Evolutionary conservation across 257 asterid species (phyloP).

Genomic region (Scutellaria galericulata): DNA sequence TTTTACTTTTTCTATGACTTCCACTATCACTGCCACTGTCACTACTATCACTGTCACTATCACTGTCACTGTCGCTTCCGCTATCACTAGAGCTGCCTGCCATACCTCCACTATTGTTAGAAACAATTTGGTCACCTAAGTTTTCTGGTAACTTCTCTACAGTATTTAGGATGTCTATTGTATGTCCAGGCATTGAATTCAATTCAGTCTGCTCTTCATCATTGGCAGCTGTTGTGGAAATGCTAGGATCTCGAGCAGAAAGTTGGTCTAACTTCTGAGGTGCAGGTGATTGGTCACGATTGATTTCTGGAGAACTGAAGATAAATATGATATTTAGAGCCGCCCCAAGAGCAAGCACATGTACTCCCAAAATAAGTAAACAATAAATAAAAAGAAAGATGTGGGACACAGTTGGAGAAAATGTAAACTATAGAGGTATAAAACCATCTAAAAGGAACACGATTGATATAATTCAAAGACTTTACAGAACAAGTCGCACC

Average conservation of each 20-base stretch:
- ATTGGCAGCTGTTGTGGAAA: slow-evolving; percentile 43
- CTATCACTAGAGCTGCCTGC: slow-evolving; percentile 75
- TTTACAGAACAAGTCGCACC: background rate
- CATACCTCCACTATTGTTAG: slow-evolving; percentile 55
- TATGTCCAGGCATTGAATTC: slow-evolving; percentile 50
- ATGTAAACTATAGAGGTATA: slow-evolving; percentile 3
- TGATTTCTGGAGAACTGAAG: slow-evolving; percentile 75
- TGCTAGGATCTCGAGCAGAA: slow-evolving; percentile 53
- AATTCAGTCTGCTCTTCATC: slow-evolving; percentile 61
- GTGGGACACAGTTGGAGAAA: slow-evolving; percentile 19
- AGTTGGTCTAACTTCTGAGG: slow-evolving; percentile 54
- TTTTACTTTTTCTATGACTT: slow-evolving; percentile 72
- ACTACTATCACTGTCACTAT: slow-evolving; percentile 71
- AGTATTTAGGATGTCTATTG: slow-evolving; percentile 46
- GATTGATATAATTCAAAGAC: slow-evolving; percentile 17
- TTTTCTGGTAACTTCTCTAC: slow-evolving; percentile 55
- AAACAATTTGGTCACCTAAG: slow-evolving; percentile 51
- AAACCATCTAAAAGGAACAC: slow-evolving; percentile 16
- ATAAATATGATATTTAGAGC: slow-evolving; percentile 31
- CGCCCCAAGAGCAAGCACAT: slow-evolving; percentile 27
- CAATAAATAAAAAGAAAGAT: background rate
- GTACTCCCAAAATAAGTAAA: background rate
- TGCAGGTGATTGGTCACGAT: slow-evolving; percentile 49
- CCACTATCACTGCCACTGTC: slow-evolving; percentile 70
- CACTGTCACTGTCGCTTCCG: slow-evolving; percentile 68